A percentile compares a stretch with the other conserved stretches of the same genome.
These are phyloP conservation scores for Aspergillus transmontanensis DNA, from an alignment of 2,329 filamentous ascomycete genomes.

Conservation along the genomic window DNA sequence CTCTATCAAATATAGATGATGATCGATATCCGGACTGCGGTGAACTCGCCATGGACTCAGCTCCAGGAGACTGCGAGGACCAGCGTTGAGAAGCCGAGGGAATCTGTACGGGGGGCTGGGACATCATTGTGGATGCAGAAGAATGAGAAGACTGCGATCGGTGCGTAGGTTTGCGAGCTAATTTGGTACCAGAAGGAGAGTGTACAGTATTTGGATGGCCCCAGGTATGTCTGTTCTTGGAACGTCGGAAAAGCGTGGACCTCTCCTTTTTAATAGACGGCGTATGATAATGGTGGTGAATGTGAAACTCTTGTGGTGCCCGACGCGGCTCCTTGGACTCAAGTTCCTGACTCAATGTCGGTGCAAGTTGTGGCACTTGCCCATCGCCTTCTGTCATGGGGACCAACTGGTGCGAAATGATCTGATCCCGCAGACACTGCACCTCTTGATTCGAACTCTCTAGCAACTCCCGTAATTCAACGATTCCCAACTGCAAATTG, in stretches of 20 bases:
- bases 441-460: slow-evolving; percentile 93
- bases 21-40: slow-evolving; percentile 73
- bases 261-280: slow-evolving; percentile 64
- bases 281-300: slow-evolving; percentile 92
- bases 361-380: slow-evolving; percentile 37
- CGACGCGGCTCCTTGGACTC: slow-evolving; percentile 52
- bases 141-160: slow-evolving; percentile 44
- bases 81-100: slow-evolving; percentile 47
- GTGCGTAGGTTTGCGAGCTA: slow-evolving; percentile 35
- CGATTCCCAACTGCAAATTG: slow-evolving; percentile 86
- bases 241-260: slow-evolving; percentile 53
- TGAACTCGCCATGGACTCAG: slow-evolving; percentile 74
- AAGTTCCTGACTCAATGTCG: slow-evolving; percentile 73
- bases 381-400: slow-evolving; percentile 27
- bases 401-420: slow-evolving; percentile 71
- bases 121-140: slow-evolving; percentile 62
- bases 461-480: slow-evolving; percentile 88
- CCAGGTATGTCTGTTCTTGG: slow-evolving; percentile 72
- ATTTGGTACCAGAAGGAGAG: slow-evolving; percentile 31
- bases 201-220: slow-evolving; percentile 57
- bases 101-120: slow-evolving; percentile 63
- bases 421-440: slow-evolving; percentile 78
- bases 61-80: slow-evolving; percentile 45
- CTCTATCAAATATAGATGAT: slow-evolving; percentile 76
- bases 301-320: slow-evolving; percentile 76